phyloP scores from a whole-genome alignment of 441 rosid species.

The Gossypium armourianum region DNA sequence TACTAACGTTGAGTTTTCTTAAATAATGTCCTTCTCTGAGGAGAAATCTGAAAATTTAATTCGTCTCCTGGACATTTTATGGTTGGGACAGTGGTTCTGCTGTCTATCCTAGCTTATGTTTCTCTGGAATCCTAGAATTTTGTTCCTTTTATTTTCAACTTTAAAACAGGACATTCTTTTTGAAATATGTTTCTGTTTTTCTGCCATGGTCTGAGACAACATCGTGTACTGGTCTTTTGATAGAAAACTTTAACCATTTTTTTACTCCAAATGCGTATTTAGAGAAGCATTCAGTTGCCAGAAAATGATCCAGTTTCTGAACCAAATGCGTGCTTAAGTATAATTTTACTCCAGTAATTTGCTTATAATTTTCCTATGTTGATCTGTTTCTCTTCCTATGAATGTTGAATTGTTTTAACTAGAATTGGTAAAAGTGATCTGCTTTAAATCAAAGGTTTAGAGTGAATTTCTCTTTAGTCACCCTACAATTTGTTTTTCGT shows the following conservation, averaged over 20 bases:
- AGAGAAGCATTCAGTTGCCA: not conserved
- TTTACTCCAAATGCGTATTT: not conserved
- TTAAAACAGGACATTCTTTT: not conserved
- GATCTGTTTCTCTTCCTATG: not conserved
- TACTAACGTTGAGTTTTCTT: not conserved
- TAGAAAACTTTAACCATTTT: not conserved
- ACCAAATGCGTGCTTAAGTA: conserved; percentile 4
- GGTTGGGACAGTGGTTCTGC: not conserved
- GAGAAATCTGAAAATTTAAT: not conserved
- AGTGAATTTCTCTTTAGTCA: conserved; percentile 10
- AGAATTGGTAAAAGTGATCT: not conserved
- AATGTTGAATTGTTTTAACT: not conserved
- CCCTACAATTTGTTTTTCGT: conserved; percentile 17
- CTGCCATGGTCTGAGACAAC: not conserved
- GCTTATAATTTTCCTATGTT: not conserved
- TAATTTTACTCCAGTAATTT: not conserved
- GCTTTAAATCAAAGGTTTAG: conserved; percentile 8
- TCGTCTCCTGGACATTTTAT: not conserved
- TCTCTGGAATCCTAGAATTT: not conserved
- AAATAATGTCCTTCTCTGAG: not conserved
- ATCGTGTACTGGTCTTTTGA: not conserved
- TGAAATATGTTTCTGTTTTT: not conserved
- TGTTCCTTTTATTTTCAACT: not conserved
- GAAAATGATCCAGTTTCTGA: conserved; percentile 4
- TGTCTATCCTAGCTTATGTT: not conserved